These are phyloP conservation scores for Picochlorum costavermella DNA, from an alignment of 139 green algal species.

Conservation along the genomic window DNA sequence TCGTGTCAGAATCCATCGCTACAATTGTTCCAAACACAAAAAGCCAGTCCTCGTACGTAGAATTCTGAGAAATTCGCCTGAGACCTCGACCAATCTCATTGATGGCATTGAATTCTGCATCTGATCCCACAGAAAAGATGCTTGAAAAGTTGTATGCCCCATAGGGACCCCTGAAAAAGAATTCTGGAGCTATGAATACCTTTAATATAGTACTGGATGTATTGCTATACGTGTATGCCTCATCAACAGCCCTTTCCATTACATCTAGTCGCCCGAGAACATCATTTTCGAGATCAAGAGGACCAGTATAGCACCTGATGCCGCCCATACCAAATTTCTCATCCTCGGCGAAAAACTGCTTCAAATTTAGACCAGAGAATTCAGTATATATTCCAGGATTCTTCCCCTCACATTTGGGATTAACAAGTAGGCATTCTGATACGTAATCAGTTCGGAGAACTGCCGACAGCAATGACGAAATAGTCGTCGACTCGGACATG, in stretches of 20 bases:
- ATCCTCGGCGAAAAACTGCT: background rate
- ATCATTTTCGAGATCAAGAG: background rate
- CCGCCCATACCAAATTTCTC: background rate
- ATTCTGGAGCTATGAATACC: conserved; percentile 1
- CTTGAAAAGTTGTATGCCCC: background rate
- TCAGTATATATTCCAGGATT: background rate
- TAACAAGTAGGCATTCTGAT: background rate
- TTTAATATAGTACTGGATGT: background rate
- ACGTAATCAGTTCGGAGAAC: background rate
- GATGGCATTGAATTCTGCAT: background rate
- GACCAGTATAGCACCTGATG: background rate
- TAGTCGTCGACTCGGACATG: too few species aligned
- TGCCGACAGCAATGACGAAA: background rate
- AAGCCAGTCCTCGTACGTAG: background rate
- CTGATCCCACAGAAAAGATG: background rate
- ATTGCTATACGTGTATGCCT: background rate
- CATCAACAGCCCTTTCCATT: background rate
- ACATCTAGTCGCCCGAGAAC: background rate
- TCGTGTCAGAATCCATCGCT: background rate
- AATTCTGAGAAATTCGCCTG: background rate
- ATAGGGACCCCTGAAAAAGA: background rate
- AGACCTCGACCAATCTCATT: background rate
- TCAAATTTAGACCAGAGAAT: background rate
- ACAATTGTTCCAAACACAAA: conserved; percentile 1
- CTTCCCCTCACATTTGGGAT: background rate